Evolutionary conservation across 2,329 filamentous ascomycete genomes (phyloP), one percentile per base, ranked within the genome.

Genomic region (Aspergillus quadricinctus): DNA sequence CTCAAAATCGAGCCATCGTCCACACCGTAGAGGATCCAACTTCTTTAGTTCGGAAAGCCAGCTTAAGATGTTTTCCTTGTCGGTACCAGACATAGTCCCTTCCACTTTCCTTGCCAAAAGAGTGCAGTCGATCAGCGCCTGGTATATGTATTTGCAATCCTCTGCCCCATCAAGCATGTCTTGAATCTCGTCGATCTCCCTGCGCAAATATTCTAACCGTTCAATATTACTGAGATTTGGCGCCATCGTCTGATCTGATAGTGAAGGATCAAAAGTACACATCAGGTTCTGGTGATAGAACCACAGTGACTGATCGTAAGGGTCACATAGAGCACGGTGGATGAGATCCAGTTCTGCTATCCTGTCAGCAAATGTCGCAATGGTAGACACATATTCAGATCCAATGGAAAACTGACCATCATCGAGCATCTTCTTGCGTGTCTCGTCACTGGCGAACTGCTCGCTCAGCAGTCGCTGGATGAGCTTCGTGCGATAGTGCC

Each of bases 221-320:
- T 93, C 84, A 8, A 81, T 75, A 5, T 77, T 70, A 1, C 80
- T 80, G 29, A 96, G 75, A 40, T 83, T 79, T 0, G 85, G 84
- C 14, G 86, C 82, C 64, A 96, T 88, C 9, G 82, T 82, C 21
- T 80, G 76, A 2, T 76, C 69, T 14, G 78, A 75, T 14, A 70
- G 77, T 50, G 75, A 77, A 66, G 78, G 80, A 52, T 81, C 77
- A 64, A 89, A 78, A 67, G 87, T 88, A 57, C 86, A 83, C 76
- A 97, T 85, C 56, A 97, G 78, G 67, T 88, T 96, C 65, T 94
- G 89, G 72, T 97, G 92, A 69, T 99, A 97, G 73, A 95, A 96
- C 92, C 94, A 99, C 5, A 97, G 80, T 19, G 92, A 96, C 70
- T 97, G 93, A 69, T 97, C 93, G 64, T 96, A 92, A 0, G 93